These are phyloP conservation scores for Arthrinium puccinioides DNA, from an alignment of 2,329 filamentous ascomycete genomes.

Conservation along the genomic window DNA sequence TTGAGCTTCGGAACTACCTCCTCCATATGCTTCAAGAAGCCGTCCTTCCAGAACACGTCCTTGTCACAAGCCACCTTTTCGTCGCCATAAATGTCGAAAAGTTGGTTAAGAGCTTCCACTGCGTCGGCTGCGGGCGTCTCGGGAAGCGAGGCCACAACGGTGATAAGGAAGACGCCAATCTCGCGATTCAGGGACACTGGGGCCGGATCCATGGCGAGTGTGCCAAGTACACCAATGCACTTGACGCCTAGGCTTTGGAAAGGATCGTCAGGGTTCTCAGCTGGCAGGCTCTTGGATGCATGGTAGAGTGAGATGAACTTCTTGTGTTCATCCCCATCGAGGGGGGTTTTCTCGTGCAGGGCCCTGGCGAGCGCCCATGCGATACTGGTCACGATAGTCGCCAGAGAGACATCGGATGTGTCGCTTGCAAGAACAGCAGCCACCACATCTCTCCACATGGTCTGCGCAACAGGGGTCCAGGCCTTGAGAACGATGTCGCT, in stretches of 20 bases:
- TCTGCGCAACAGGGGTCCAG: constrained; percentile 46
- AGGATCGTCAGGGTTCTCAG: constrained; percentile 36
- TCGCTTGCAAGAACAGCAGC: constrained; percentile 51
- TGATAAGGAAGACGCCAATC: constrained; percentile 56
- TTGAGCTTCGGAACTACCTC: constrained; percentile 45
- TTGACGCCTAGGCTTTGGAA: constrained; percentile 59
- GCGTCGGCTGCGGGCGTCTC: constrained; percentile 48
- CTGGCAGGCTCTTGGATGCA: constrained; percentile 39
- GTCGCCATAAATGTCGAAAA: constrained; percentile 62
- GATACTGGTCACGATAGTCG: constrained; percentile 56
- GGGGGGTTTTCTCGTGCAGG: constrained; percentile 39
- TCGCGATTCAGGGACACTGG: constrained; percentile 50
- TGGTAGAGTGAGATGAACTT: constrained; percentile 61
- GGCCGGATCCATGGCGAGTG: constrained; percentile 50
- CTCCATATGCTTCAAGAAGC: constrained; percentile 52
- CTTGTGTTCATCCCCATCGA: constrained; percentile 46
- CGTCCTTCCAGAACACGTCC: constrained; percentile 57
- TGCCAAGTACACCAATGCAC: constrained; percentile 59
- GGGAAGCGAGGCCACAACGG: constrained; percentile 42
- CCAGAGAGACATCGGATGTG: constrained; percentile 54
- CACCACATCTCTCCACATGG: constrained; percentile 52
- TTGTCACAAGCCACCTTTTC: constrained; percentile 50
- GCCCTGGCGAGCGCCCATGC: constrained; percentile 58
- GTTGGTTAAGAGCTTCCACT: constrained; percentile 57
- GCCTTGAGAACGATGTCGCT: constrained; percentile 43